Base-by-base conservation (phyloP, 2,329 filamentous ascomycete species). In the Colletotrichum paranaense region DNA sequence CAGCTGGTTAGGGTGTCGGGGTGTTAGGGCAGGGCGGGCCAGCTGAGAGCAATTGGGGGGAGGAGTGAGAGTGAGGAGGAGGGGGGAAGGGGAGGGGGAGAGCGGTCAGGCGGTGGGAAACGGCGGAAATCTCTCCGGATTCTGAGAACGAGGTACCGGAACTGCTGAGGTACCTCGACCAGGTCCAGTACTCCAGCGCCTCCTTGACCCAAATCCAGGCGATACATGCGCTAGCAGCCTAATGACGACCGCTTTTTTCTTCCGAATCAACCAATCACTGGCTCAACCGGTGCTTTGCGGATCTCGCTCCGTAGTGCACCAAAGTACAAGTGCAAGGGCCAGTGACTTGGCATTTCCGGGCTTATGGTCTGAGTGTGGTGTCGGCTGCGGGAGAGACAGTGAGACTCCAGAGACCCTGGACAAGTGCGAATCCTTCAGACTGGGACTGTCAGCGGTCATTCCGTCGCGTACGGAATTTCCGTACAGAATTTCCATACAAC, bases 311-410 rank as follows among this genome's bases (percentile, higher is more conserved):
- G 63, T 32, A 55, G 26, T 42, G 38, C 19, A 42, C 38, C 16
- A 3, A 16, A 42, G 14, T 42, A 42, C 38, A 24, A 49, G 38
- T 11, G 22, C 42, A 30, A 67, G 56, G 46, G 56, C n/a, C 30
- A 19, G 56, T 28, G 24, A 32, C 68, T 71, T 71, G 63, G 68
- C 63, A 67, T 42, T 62, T 67, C 68, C 68, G 68, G 28, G 63
- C 46, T 57, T 71, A 26, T 62, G 68, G 68, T 71, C 63, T 60
- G 32, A 66, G 63, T 63, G 24, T 58, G 53, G n/a, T 67, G 52
- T 64, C 28, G 59, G 57, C 49, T 9, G 56, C 63, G 63, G 68
- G 32, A 62, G 46, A 62, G 56, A 46, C 53, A 63, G 24, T 49
- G 46, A 62, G 56, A 46, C 53, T 30, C 38, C 52, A 46, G 35